Base-by-base conservation (phyloP, 805 yeast species). In the Kazachstania kunashirensis region DNA sequence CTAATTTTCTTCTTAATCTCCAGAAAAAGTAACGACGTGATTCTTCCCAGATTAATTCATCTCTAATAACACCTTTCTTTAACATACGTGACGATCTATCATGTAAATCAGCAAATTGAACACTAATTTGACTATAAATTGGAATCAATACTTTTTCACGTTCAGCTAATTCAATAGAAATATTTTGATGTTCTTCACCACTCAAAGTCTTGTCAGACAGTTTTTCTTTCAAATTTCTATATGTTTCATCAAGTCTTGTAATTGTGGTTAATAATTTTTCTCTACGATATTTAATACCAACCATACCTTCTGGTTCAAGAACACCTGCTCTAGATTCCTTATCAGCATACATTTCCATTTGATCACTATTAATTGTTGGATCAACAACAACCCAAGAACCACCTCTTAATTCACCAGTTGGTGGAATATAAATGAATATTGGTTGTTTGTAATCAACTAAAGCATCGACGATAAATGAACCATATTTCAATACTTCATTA, bases 331-430 rank as follows among this genome's bases (percentile, higher is more conserved):
- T 77, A 9, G 97, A 73, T 37, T 92, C 92, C 34, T 75, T 80
- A 62, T 94, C 98, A 16, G 97, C 97, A 54, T 89, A 92, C 96
- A 92, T 89, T 68, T 92, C 99, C 96, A 92, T 94, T 84, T 84
- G 84, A 45, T 88, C 96, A 32, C 82, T 64, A 63, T 94, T 92
- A 67, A 92, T 92, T 34, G 96, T 84, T 46, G 98, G 96, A 65
- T 92, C 99, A 59, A 92, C 96, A 49, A 92, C 99, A 39, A 94
- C 99, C 99, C 99, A 92, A 18, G 98, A 89, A 61, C 99, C 99
- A 70, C 99, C 99, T 75, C 99, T 83, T 50, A 92, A 73, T 66
- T 92, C 99, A 62, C 97, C 98, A 48, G 82, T 77, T 41, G 99
- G 99, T 36, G 99, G 98, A 61, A 92, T 89, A 65, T 92, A 92